A percentile compares a stretch with the other conserved stretches of the same genome.
These are phyloP conservation scores for Tylopilus rubrobrunneus DNA, from an alignment of 768 basidiomycete species.

Conservation along the genomic window DNA sequence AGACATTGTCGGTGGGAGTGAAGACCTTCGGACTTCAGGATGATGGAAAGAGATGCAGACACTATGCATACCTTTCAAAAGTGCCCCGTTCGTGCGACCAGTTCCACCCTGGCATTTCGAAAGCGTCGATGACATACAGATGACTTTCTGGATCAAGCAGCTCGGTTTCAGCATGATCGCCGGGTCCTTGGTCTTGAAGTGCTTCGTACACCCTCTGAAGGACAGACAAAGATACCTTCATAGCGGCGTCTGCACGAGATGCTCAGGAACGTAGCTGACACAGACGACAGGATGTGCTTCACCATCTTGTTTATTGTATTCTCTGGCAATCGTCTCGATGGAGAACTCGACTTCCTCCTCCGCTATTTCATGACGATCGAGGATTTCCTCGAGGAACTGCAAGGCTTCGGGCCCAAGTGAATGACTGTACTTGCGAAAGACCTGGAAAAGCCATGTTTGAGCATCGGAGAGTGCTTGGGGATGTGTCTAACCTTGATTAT, in stretches of 20 bases:
- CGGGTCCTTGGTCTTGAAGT: conserved; percentile 61
- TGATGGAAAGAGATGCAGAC: not conserved
- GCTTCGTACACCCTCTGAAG: conserved; percentile 71
- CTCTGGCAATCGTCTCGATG: conserved; percentile 76
- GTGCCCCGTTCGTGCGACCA: conserved; percentile 85
- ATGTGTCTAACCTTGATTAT: conserved; percentile 40
- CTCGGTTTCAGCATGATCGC: conserved; percentile 49
- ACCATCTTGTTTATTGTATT: conserved; percentile 91
- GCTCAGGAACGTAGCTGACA: not conserved
- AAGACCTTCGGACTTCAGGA: conserved; percentile 34
- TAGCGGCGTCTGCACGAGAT: conserved; percentile 58
- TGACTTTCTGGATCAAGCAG: conserved; percentile 77
- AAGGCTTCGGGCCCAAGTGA: conserved; percentile 79
- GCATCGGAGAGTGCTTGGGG: not conserved
- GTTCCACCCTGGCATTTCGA: conserved; percentile 93
- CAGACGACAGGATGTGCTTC: conserved; percentile 12
- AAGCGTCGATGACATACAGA: conserved; percentile 81
- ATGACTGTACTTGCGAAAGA: conserved; percentile 86
- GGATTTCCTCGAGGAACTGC: conserved; percentile 64
- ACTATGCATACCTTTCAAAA: conserved; percentile 71
- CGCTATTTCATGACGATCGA: conserved; percentile 66
- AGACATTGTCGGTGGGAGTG: conserved; percentile 60
- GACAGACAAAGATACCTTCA: conserved; percentile 73
- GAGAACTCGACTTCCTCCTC: conserved; percentile 70
- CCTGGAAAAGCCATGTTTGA: conserved; percentile 37